These are phyloP conservation scores for Marasmius oreades DNA, from an alignment of 1,284 basidiomycete genomes.

Conservation along the genomic window DNA sequence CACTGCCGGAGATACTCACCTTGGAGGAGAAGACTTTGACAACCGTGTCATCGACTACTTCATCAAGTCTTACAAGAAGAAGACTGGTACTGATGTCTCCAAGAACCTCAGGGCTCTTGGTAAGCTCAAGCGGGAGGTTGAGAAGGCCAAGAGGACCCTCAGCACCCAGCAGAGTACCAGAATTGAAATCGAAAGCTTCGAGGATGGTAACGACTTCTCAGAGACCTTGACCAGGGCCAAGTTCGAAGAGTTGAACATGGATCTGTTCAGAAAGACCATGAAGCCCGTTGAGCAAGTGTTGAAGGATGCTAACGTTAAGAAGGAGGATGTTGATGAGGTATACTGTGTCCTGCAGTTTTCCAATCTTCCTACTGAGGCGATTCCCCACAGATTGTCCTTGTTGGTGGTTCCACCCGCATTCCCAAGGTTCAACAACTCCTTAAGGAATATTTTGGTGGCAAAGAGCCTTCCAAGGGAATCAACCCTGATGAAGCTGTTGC, in stretches of 20 bases:
- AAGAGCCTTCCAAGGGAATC: slow-evolving; percentile 90
- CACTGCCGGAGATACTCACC: slow-evolving; percentile 97
- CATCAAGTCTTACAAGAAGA: slow-evolving; percentile 93
- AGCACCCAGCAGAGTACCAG: slow-evolving; percentile 86
- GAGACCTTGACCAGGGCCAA: slow-evolving; percentile 97
- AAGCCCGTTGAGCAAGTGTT: slow-evolving; percentile 98
- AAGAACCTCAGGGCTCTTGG: slow-evolving; percentile 89
- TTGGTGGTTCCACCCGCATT: slow-evolving; percentile 98
- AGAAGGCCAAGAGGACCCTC: slow-evolving; percentile 98
- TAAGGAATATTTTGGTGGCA: slow-evolving; percentile 89
- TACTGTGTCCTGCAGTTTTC: slow-evolving; percentile 18
- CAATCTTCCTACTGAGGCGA: background rate
- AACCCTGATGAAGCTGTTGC: slow-evolving; percentile 97
- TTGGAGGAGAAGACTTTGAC: slow-evolving; percentile 99
- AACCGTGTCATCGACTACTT: slow-evolving; percentile 94
- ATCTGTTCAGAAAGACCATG: slow-evolving; percentile 99
- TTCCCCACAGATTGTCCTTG: slow-evolving; percentile 67
- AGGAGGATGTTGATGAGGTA: slow-evolving; percentile 94
- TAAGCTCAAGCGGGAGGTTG: slow-evolving; percentile 97
- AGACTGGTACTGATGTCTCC: slow-evolving; percentile 87
- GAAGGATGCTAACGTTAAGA: slow-evolving; percentile 97
- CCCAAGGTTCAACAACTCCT: slow-evolving; percentile 97
- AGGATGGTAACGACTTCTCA: slow-evolving; percentile 94
- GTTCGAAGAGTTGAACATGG: slow-evolving; percentile 98
- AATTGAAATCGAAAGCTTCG: slow-evolving; percentile 92